Evolutionary conservation across 2,329 filamentous ascomycete species (phyloP).

Genomic region (Ascochyta clinopodiicola): DNA sequence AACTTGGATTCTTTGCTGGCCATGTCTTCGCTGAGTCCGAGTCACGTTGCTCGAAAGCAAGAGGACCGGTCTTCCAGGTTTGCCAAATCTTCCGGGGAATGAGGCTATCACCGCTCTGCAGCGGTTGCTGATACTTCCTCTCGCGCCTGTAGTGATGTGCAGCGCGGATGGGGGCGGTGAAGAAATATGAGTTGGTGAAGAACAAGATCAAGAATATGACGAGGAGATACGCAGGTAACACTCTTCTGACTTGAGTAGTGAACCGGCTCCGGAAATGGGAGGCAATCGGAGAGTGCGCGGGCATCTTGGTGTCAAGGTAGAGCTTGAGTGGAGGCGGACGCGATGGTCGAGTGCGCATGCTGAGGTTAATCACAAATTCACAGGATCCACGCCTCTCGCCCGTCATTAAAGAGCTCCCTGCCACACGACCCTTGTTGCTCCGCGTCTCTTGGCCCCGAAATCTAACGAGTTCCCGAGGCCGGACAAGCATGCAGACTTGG

Average conservation of each 20-base stretch:
- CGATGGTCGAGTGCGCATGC: conserved; percentile 42
- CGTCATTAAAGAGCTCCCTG: conserved; percentile 21
- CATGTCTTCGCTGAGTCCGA: conserved; percentile 67
- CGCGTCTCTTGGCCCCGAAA: conserved; percentile 1
- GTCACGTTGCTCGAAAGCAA: conserved; percentile 71
- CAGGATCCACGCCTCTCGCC: conserved; percentile 14
- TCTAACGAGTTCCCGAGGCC: conserved; percentile 5
- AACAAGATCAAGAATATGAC: conserved; percentile 41
- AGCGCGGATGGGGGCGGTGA: conserved; percentile 43
- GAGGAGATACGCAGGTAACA: conserved; percentile 42
- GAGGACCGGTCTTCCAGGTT: conserved; percentile 74
- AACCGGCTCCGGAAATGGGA: conserved; percentile 43
- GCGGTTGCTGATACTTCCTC: conserved; percentile 43
- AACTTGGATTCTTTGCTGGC: conserved; percentile 69
- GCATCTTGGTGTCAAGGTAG: conserved; percentile 41
- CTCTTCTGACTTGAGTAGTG: conserved; percentile 44
- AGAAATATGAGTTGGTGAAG: conserved; percentile 43
- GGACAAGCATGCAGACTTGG: conserved; percentile 8
- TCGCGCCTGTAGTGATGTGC: conserved; percentile 44
- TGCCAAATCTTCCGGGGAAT: conserved; percentile 78
- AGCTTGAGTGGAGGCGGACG: conserved; percentile 45
- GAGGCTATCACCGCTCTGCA: conserved; percentile 31
- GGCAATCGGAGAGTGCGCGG: conserved; percentile 41
- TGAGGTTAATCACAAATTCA: conserved; percentile 39
- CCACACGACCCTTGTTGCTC: conserved; percentile 15